Percentiles rank a stretch among this genome's conserved stretches.
Evolutionary conservation across 371 early-diverging fungal species (phyloP).

Genomic region (Mucor ambiguus): DNA sequence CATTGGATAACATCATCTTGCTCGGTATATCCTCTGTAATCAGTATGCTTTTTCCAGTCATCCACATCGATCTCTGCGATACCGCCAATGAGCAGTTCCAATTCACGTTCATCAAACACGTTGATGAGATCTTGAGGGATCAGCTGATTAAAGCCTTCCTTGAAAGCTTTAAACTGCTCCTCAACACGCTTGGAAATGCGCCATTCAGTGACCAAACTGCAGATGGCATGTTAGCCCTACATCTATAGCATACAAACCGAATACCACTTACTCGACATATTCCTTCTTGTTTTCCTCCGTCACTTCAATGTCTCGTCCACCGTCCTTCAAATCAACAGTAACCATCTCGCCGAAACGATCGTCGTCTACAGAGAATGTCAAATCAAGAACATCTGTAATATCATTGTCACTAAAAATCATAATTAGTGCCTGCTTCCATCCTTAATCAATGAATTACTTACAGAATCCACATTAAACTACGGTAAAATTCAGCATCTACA

Average conservation of each 20-base stretch:
- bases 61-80: constrained; percentile 98
- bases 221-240: neutral
- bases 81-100: constrained; percentile 98
- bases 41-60: constrained; percentile 99
- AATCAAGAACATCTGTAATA: constrained; percentile 85
- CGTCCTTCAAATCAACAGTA: constrained; percentile 88
- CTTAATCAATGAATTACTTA: too few relatives aligned
- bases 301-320: constrained; percentile 70
- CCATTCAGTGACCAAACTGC: constrained; percentile 80
- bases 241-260: neutral
- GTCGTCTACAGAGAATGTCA: constrained; percentile 94
- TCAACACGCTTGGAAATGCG: constrained; percentile 86
- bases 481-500: constrained; percentile 93
- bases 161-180: constrained; percentile 94
- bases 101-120: constrained; percentile 98
- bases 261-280: constrained; percentile 72
- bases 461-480: constrained; percentile 94
- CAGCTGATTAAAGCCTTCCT: constrained; percentile 95
- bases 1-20: constrained; percentile 94
- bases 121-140: constrained; percentile 91
- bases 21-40: constrained; percentile 96
- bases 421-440: neutral
- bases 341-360: constrained; percentile 92
- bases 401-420: constrained; percentile 73
- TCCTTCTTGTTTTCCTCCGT: constrained; percentile 39